phyloP scores from a whole-genome alignment of 352 stramenopile species.

The Phytophthora cryptogea region DNA sequence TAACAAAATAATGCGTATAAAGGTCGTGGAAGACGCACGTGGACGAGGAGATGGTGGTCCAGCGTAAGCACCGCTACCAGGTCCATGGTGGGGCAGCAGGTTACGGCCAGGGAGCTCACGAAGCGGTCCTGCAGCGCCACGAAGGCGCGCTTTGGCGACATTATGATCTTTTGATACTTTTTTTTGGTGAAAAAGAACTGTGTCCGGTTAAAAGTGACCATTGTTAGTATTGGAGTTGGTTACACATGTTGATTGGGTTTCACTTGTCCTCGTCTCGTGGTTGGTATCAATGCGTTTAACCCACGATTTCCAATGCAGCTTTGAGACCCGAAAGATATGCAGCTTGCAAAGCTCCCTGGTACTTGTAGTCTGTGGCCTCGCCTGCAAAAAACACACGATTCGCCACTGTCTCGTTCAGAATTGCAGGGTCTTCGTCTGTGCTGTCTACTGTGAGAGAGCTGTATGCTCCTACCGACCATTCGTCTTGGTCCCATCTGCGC shows the following conservation, averaged over 20 bases:
- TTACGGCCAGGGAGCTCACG: slow-evolving; percentile 48
- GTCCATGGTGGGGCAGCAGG: slow-evolving; percentile 81
- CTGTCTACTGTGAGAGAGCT: slow-evolving; percentile 65
- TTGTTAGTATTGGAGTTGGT: too few species aligned
- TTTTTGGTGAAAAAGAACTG: too few species aligned
- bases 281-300: not conserved
- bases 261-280: too few species aligned
- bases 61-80: slow-evolving; percentile 70
- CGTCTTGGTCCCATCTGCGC: slow-evolving; percentile 66
- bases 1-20: not conserved
- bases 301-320: not conserved
- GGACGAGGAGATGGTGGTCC: slow-evolving; percentile 71
- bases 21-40: slow-evolving; percentile 44
- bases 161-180: slow-evolving; percentile 2
- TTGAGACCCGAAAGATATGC: not conserved
- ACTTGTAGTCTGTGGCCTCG: slow-evolving; percentile 37
- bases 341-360: not conserved
- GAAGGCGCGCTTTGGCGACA: slow-evolving; percentile 47
- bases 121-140: slow-evolving; percentile 78
- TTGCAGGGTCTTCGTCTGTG: slow-evolving; percentile 59
- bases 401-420: slow-evolving; percentile 50
- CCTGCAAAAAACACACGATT: slow-evolving; percentile 67
- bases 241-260: too few species aligned
- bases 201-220: not conserved
- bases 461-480: slow-evolving; percentile 63